These are phyloP conservation scores for Evansstolkia leycettana DNA, from an alignment of 495 filamentous ascomycete species.

Conservation along the genomic window DNA sequence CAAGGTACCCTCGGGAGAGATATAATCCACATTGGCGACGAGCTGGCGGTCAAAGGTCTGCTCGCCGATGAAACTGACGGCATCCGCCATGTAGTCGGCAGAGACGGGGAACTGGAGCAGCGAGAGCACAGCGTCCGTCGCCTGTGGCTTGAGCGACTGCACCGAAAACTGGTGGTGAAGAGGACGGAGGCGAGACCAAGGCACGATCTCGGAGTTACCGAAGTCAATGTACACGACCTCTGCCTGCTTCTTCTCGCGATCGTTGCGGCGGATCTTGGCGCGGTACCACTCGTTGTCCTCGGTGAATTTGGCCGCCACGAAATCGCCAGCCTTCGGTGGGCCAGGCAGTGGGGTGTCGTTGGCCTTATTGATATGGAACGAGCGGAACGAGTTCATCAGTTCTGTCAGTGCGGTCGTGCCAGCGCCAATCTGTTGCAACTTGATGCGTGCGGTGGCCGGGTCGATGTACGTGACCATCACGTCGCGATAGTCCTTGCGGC, in stretches of 20 bases:
- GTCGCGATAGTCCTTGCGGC: conserved; percentile 80
- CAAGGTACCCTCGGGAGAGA: conserved; percentile 59
- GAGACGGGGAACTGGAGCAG: conserved; percentile 74
- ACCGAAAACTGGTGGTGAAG: conserved; percentile 66
- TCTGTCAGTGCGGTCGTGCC: conserved; percentile 70
- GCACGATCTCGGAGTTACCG: conserved; percentile 79
- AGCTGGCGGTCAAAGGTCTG: conserved; percentile 55
- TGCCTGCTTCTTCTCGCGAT: conserved; percentile 74
- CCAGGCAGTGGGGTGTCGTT: conserved; percentile 60
- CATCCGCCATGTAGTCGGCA: conserved; percentile 68
- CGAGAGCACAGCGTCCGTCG: conserved; percentile 75
- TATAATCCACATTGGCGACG: conserved; percentile 82
- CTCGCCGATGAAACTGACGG: conserved; percentile 56
- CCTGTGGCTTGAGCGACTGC: conserved; percentile 75
- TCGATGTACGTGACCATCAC: conserved; percentile 86
- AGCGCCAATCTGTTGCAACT: conserved; percentile 77
- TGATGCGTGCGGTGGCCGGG: conserved; percentile 53
- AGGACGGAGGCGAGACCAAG: conserved; percentile 72
- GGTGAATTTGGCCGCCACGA: conserved; percentile 78
- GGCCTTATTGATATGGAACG: conserved; percentile 65
- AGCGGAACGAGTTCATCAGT: conserved; percentile 79
- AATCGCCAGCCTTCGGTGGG: conserved; percentile 81
- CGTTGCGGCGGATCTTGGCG: conserved; percentile 78
- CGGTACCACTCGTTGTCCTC: conserved; percentile 91
- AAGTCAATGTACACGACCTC: conserved; percentile 95